Evolutionary conservation across 2,329 filamentous ascomycete species (phyloP).

Genomic region (Penicillium oxalicum): DNA sequence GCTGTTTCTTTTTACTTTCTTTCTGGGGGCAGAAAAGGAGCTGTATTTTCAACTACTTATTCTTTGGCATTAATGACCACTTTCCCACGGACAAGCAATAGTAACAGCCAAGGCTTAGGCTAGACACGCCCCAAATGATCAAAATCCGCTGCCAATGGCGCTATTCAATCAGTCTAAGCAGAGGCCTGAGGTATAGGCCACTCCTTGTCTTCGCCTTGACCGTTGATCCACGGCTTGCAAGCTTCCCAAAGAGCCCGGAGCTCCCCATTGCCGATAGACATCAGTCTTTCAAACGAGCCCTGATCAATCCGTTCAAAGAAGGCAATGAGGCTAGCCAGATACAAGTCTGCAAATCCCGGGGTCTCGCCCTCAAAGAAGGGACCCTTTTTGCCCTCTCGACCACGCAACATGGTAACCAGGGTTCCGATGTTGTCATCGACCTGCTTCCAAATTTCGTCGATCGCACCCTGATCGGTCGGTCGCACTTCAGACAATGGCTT

Average conservation of each 20-base stretch:
- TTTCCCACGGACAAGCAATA: too few relatives aligned
- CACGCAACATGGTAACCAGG: constrained; percentile 25
- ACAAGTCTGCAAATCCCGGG: constrained; percentile 28
- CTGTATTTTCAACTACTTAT: constrained; percentile 19
- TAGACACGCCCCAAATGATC: too few relatives aligned
- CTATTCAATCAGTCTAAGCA: neutral
- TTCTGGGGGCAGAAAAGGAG: constrained; percentile 9
- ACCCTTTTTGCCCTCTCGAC: constrained; percentile 25
- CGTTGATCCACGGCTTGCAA: constrained; percentile 28
- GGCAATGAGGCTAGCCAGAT: constrained; percentile 20
- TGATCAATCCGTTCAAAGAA: constrained; percentile 23
- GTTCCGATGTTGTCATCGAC: constrained; percentile 17
- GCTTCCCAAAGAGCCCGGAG: constrained; percentile 26
- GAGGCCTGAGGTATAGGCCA: constrained; percentile 22
- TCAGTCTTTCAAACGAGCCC: constrained; percentile 19
- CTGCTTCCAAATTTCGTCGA: constrained; percentile 16
- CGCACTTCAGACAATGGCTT: constrained; percentile 26
- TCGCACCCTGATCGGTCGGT: constrained; percentile 17
- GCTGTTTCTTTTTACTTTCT: constrained; percentile 10
- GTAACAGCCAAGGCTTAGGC: too few relatives aligned
- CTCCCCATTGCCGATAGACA: constrained; percentile 24
- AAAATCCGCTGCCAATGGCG: too few relatives aligned
- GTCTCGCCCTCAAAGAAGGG: constrained; percentile 32
- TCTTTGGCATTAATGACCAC: constrained; percentile 2
- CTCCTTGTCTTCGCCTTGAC: constrained; percentile 30